Base-by-base conservation (phyloP, 2,329 filamentous ascomycete genomes). In the Achaetomium macrosporum region DNA sequence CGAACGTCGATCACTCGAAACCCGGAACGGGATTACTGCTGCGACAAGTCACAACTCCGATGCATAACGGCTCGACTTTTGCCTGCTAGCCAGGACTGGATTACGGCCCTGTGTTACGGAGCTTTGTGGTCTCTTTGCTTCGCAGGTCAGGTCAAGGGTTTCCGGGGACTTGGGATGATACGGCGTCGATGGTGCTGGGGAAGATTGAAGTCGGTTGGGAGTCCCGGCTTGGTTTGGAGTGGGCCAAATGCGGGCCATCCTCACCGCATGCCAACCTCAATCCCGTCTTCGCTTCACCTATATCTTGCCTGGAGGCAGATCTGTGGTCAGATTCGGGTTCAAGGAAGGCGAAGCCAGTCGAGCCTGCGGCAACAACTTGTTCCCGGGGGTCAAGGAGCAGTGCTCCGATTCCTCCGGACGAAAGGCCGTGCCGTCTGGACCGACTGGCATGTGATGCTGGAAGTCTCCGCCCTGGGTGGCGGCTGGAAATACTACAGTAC, bases 61-160 rank as follows among this genome's bases (percentile, higher is more conserved):
- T 41, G 3, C 41, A 36, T 31, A 25, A 10, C 42, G 10, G 17
- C 33, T 39, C 37, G 39, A 40, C 12, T 12, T 45, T 16, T 47
- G 20, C 50, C 56, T 60, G 50, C 57, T 47, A 58, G 55, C 25
- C 57, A 29, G 57, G 54, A 47, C 12, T 42, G 36, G 43, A 41
- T 9, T 40, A 17, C 29, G 30, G 33, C 36, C 15, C 13, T 48
- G 39, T 40, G 42, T n/a, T 55, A 35, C 3, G 41, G 37, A 25
- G 42, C 13, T 45, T 44, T 15, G 39, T 40, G 50, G 5, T n/a
- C 25, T 45, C 25, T 36, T 47, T 50, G 42, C 46, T 55, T 56
- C 60, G 61, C 50, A 64, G 61, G 53, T 63, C 63, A 62, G 63
- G 63, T 64, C 63, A 64, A 62, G 59, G 61, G 59, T 62, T 59